phyloP scores from a whole-genome alignment of 768 basidiomycete species.

The Mycena sanguinolenta region DNA sequence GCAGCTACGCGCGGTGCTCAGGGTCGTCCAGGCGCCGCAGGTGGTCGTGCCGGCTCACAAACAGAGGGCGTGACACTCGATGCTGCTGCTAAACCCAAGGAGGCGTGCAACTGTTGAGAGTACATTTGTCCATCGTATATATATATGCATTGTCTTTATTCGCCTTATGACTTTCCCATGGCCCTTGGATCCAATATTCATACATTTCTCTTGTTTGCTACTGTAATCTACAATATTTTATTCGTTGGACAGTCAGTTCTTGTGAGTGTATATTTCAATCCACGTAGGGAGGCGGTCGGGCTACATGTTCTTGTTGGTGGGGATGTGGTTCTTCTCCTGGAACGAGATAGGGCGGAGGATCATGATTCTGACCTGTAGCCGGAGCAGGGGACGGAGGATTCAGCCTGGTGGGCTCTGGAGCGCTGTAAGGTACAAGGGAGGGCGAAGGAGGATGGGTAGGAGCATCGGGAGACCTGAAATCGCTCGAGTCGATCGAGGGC shows the following conservation, averaged over 20 bases:
- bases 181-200: conserved; percentile 26
- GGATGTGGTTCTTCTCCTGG: conserved; percentile 58
- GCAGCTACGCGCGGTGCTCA: conserved; percentile 82
- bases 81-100: conserved; percentile 77
- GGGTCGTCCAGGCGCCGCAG: conserved; percentile 71
- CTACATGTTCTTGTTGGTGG: conserved; percentile 64
- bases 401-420: conserved; percentile 47
- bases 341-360: conserved; percentile 85
- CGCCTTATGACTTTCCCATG: conserved; percentile 15
- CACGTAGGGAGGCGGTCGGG: conserved; percentile 73
- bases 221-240: conserved; percentile 35
- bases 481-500: conserved; percentile 84
- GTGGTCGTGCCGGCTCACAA: conserved; percentile 63
- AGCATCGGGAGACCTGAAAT: conserved; percentile 69
- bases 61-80: conserved; percentile 80
- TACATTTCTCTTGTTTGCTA: conserved; percentile 36
- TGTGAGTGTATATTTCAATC: conserved; percentile 51
- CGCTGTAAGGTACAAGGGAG: conserved; percentile 45
- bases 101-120: conserved; percentile 85
- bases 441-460: conserved; percentile 54
- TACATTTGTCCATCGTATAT: conserved; percentile 34
- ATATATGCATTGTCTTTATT: conserved; percentile 33
- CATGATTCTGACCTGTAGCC: conserved; percentile 54
- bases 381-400: conserved; percentile 50
- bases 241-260: conserved; percentile 9